These are phyloP conservation scores for Sphaceloma murrayae DNA, from an alignment of 2,329 filamentous ascomycete genomes.

Conservation along the genomic window DNA sequence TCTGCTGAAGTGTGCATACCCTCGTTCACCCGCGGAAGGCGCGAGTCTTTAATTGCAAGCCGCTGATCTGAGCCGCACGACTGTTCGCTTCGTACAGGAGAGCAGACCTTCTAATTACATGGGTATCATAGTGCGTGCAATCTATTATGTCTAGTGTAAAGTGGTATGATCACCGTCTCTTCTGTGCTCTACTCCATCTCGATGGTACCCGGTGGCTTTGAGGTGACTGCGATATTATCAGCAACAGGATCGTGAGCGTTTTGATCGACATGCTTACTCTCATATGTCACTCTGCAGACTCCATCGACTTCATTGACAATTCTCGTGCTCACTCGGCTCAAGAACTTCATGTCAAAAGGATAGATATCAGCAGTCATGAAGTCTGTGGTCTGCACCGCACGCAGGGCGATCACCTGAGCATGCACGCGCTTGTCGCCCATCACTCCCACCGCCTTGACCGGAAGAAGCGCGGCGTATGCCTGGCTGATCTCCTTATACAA, in stretches of 20 bases:
- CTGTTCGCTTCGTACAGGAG: too few species aligned
- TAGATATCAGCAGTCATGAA: slow-evolving; percentile 70
- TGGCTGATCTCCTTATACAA: slow-evolving; percentile 63
- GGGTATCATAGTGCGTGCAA: not conserved
- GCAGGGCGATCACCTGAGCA: slow-evolving; percentile 51
- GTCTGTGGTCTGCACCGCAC: slow-evolving; percentile 54
- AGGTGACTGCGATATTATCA: slow-evolving; percentile 49
- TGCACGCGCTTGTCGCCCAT: slow-evolving; percentile 62
- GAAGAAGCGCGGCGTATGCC: slow-evolving; percentile 59
- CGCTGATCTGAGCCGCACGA: not conserved
- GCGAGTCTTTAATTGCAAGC: too few species aligned
- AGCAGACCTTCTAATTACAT: not conserved
- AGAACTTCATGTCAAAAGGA: slow-evolving; percentile 54
- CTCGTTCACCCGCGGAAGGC: too few species aligned
- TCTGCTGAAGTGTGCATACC: too few species aligned
- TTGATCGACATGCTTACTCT: slow-evolving; percentile 41
- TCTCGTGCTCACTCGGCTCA: slow-evolving; percentile 54
- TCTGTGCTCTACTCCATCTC: slow-evolving; percentile 53
- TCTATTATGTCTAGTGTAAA: not conserved
- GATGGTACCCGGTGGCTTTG: slow-evolving; percentile 62
- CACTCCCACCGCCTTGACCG: slow-evolving; percentile 56
- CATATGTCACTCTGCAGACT: slow-evolving; percentile 61
- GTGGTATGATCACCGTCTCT: not conserved
- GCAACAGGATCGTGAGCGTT: too few species aligned
- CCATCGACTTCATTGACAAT: slow-evolving; percentile 71